Percentiles rank a stretch among this genome's conserved stretches.
Evolutionary conservation across 768 basidiomycete genomes (phyloP).

Genomic region (Mycena epipterygia): DNA sequence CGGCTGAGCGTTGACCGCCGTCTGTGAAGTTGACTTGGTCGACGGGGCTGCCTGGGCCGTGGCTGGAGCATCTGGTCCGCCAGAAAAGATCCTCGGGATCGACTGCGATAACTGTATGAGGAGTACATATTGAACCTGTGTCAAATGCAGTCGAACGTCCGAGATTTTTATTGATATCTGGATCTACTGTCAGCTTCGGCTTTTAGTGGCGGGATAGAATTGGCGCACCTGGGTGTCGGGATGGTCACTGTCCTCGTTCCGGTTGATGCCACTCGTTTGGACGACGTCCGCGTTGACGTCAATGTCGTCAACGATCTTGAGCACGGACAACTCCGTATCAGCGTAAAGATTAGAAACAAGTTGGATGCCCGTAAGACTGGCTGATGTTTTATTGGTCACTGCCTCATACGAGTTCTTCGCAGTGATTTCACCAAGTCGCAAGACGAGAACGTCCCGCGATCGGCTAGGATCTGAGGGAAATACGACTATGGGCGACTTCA

Average conservation of each 20-base stretch:
- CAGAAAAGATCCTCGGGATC: constrained; percentile 75
- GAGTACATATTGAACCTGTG: constrained; percentile 85
- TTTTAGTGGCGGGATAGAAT: background rate
- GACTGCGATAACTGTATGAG: constrained; percentile 76
- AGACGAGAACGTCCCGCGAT: constrained; percentile 77
- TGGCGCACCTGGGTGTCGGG: constrained; percentile 83
- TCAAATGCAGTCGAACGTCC: constrained; percentile 87
- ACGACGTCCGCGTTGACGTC: constrained; percentile 76
- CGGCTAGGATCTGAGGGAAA: constrained; percentile 79
- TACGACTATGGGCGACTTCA: constrained; percentile 93
- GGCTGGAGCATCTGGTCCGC: constrained; percentile 57
- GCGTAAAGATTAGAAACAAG: constrained; percentile 78
- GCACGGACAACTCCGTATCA: constrained; percentile 59
- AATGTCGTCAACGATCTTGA: constrained; percentile 96
- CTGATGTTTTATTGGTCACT: constrained; percentile 70
- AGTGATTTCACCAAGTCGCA: constrained; percentile 90
- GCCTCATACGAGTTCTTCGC: constrained; percentile 83
- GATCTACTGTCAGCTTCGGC: background rate
- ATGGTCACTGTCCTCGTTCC: constrained; percentile 59
- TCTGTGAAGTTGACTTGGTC: constrained; percentile 25
- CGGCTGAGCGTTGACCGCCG: constrained; percentile 23
- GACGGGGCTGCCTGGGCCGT: constrained; percentile 45
- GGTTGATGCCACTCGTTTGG: constrained; percentile 71
- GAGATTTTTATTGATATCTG: constrained; percentile 83
- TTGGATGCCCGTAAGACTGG: constrained; percentile 87